Evolutionary conservation across 441 rosid species (phyloP).

Genomic region (Mallotus japonicus): DNA sequence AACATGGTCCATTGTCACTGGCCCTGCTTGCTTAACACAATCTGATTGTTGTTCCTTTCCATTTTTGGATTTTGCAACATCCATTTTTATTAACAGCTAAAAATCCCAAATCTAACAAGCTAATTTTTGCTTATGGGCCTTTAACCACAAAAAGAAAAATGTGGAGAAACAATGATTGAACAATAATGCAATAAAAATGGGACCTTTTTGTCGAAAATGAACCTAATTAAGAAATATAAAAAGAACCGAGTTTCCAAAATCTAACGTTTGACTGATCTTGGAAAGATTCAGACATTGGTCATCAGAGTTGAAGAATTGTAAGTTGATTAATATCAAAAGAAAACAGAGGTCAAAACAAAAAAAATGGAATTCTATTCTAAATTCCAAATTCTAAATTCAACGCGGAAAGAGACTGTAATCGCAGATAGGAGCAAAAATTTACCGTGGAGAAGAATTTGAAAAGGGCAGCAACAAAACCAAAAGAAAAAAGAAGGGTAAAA

Average conservation of each 20-base stretch:
- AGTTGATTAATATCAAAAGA: neutral
- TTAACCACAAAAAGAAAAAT: neutral
- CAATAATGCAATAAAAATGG: neutral
- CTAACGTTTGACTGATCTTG: neutral
- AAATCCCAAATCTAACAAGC: neutral
- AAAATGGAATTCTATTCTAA: neutral
- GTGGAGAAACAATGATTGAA: neutral
- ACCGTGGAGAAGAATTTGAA: neutral
- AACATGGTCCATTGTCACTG: constrained; percentile 73
- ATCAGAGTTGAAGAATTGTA: constrained; percentile 2
- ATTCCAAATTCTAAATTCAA: constrained; percentile 8
- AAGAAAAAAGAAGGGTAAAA: neutral
- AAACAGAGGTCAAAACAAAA: constrained; percentile 9
- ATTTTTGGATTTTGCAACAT: constrained; percentile 26
- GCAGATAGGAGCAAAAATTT: neutral
- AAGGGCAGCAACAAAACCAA: neutral
- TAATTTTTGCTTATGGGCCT: neutral
- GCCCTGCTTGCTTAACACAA: constrained; percentile 43
- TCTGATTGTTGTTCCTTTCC: constrained; percentile 14
- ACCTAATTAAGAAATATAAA: neutral
- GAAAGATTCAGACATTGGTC: constrained; percentile 7
- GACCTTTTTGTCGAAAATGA: neutral
- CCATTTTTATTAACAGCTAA: constrained; percentile 25
- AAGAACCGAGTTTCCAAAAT: neutral
- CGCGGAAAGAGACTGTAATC: constrained; percentile 4